phyloP scores from a whole-genome alignment of 2,329 filamentous ascomycete genomes.

The Colletotrichum melonis region DNA sequence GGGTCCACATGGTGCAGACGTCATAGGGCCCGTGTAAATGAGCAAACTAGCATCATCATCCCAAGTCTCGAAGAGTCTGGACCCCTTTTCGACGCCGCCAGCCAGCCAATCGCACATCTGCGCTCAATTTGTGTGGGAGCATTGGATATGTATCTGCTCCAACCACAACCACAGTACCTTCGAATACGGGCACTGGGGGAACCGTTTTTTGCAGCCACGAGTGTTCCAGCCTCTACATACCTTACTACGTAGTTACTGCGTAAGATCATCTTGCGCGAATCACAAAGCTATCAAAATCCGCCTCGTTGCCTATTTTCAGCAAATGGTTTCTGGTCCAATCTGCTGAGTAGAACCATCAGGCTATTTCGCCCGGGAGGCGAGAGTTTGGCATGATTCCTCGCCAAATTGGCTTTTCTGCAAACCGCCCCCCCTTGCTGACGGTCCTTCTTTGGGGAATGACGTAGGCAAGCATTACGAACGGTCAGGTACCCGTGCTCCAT shows the following conservation, averaged over 20 bases:
- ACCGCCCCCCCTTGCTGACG: slow-evolving; percentile 14
- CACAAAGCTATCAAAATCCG: neutral
- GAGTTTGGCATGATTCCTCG: neutral
- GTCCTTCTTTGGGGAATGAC: slow-evolving; percentile 29
- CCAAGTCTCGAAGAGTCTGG: slow-evolving; percentile 30
- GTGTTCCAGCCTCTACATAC: neutral
- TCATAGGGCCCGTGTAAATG: slow-evolving; percentile 30
- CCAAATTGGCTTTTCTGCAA: slow-evolving; percentile 5
- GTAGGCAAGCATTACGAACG: slow-evolving; percentile 28
- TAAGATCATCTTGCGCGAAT: neutral
- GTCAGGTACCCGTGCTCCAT: slow-evolving; percentile 31
- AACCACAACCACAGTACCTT: too few species aligned
- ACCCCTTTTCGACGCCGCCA: slow-evolving; percentile 21
- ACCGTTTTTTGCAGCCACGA: neutral
- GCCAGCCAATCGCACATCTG: slow-evolving; percentile 19
- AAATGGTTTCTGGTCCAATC: too few species aligned
- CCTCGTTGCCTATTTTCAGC: neutral
- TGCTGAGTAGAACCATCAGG: neutral
- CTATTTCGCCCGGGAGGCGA: neutral
- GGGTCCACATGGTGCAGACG: slow-evolving; percentile 25
- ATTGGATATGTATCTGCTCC: neutral
- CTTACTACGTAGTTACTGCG: too few species aligned
- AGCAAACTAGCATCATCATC: slow-evolving; percentile 34
- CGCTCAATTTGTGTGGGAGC: slow-evolving; percentile 10
- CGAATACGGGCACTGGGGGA: too few species aligned